Evolutionary conservation across 148 eudicot genomes (phyloP), one percentile per base, ranked within the genome.

Genomic region (Camellia lanceoleosa): DNA sequence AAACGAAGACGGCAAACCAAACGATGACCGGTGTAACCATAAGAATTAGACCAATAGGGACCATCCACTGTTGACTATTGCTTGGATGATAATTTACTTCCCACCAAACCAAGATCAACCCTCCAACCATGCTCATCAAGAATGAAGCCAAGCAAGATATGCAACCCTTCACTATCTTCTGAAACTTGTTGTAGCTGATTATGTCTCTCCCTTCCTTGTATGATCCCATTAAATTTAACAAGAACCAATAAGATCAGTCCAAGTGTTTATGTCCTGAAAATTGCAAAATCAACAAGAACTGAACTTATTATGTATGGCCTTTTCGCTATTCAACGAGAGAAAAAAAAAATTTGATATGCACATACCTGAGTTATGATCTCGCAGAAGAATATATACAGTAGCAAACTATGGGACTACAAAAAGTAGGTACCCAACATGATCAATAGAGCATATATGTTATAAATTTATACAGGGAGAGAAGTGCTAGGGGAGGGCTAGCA

Each of bases 1-100:
- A 83, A 71, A 82, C 58, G 41, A 80, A 69, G 80, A 82, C 73
- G 15, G 88, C 75, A 46, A 85, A 78, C 80, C 82, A 83, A 44
- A 88, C 80, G 44, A 89, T 58, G 52, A 87, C 56, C 5, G 94
- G 94, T 0, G 97, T 89, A 56, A 82, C 58, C 38, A 89, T 83
- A 74, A 89, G 64, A 20, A 89, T 62, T 5, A 91, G 86, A 30
- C 91, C 91, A 67, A 87, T 67, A 44, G 96, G 96, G 43, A 92
- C 92, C 96, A 92, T 92, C 96, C 96, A 92, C 41, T 84, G 79
- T 77, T 92, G 77, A 6, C 80, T 82, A 44, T 89, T 87, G 19
- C 74, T 77, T 3, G 90, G 83, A 80, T 90, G 96, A 75, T 85
- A 87, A 13, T 76, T 75, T 3, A 81, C 46, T 42, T 65, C 62